phyloP scores from a whole-genome alignment of 2,329 filamentous ascomycete species.

The Penicillium occitanis region DNA sequence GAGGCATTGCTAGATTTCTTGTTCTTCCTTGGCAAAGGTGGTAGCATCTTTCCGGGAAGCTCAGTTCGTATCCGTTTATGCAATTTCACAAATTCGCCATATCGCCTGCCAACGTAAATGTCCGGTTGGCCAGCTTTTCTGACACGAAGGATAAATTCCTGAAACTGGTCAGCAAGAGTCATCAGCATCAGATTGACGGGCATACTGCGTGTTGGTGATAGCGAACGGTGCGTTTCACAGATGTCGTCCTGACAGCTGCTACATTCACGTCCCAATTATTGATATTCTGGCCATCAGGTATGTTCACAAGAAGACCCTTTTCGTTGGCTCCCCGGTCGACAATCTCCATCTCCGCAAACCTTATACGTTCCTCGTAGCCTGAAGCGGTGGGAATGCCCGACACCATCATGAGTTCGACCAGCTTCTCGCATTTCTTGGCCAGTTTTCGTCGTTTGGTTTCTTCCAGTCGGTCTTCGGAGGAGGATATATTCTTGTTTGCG shows the following conservation, averaged over 20 bases:
- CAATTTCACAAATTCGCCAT: constrained; percentile 80
- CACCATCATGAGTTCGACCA: constrained; percentile 99
- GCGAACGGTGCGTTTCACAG: constrained; percentile 79
- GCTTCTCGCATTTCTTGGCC: constrained; percentile 87
- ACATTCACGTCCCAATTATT: constrained; percentile 98
- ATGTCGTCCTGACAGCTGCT: constrained; percentile 77
- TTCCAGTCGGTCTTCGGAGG: constrained; percentile 91
- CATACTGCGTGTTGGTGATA: constrained; percentile 87
- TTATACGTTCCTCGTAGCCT: constrained; percentile 94
- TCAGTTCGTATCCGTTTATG: constrained; percentile 79
- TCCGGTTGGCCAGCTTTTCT: constrained; percentile 74
- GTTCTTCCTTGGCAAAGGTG: constrained; percentile 87
- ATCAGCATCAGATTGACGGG: neutral
- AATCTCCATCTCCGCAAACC: constrained; percentile 95
- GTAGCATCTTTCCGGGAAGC: constrained; percentile 84
- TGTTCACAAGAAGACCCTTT: constrained; percentile 78
- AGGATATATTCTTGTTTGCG: constrained; percentile 94
- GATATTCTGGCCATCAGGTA: constrained; percentile 87
- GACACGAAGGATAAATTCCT: constrained; percentile 89
- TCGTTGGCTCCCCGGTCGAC: constrained; percentile 92
- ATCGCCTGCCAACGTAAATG: constrained; percentile 77
- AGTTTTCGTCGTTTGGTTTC: constrained; percentile 94
- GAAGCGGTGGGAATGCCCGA: constrained; percentile 93
- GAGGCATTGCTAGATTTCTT: constrained; percentile 69
- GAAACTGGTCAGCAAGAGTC: neutral